A percentile compares a stretch with the other conserved stretches of the same genome.
Evolutionary conservation across 2,329 filamentous ascomycete genomes (phyloP).

Genomic region (Penicillium sp.): DNA sequence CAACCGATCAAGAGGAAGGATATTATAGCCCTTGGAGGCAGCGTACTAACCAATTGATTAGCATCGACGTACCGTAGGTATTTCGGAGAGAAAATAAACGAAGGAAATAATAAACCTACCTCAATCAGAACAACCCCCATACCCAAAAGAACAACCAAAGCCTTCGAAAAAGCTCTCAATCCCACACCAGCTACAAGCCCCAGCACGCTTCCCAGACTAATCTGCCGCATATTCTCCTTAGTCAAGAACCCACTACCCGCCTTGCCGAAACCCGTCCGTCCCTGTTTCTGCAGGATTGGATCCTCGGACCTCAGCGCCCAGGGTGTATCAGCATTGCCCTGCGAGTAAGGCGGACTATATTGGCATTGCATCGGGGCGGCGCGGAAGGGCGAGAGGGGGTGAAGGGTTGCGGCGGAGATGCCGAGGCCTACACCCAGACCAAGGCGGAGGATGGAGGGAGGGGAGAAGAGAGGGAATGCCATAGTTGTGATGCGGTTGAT

Average conservation of each 20-base stretch:
- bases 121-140: constrained; percentile 49
- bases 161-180: constrained; percentile 49
- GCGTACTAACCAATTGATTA: constrained; percentile 40
- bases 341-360: constrained; percentile 34
- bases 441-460: constrained; percentile 36
- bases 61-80: constrained; percentile 3
- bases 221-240: constrained; percentile 45
- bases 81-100: neutral
- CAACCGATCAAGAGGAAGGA: constrained; percentile 46
- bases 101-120: constrained; percentile 38
- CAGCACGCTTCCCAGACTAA: constrained; percentile 51
- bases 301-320: constrained; percentile 34
- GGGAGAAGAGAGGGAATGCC: constrained; percentile 32
- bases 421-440: constrained; percentile 41
- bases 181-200: constrained; percentile 49
- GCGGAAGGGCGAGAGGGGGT: constrained; percentile 40
- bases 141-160: constrained; percentile 48
- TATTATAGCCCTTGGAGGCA: constrained; percentile 51
- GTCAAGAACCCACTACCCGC: constrained; percentile 31
- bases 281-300: constrained; percentile 31
- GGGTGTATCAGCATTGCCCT: constrained; percentile 22
- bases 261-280: constrained; percentile 18
- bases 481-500: constrained; percentile 21
- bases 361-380: constrained; percentile 42
- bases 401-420: constrained; percentile 33